Evolutionary conservation across 1,284 basidiomycete genomes (phyloP), one percentile per base, ranked within the genome.

Genomic region (Bjerkandera adusta): DNA sequence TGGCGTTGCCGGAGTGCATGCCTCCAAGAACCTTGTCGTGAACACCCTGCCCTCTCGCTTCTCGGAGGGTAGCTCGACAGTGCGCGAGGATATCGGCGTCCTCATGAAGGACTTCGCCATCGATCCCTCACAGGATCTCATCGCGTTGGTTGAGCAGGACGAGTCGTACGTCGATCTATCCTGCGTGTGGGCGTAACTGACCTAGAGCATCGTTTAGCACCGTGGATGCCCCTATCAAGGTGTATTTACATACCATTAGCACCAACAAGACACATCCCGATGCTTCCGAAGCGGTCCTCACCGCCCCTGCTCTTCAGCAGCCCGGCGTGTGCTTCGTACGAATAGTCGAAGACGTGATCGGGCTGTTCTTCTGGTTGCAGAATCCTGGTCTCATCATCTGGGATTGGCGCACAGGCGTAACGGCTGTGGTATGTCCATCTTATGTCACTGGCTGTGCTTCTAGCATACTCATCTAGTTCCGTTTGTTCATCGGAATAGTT

Each of bases 71-170:
- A 50, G 43, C 7, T 55, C 49, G 11, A 37, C 68, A 11, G 57
- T 66, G 1, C 54, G 63, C 16, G 60, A 70, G 1, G 69, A 77
- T 34, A 33, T 79, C 1, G 72, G 71, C 1, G 45, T 81, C 5
- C 47, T 61, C 10, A 67, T 71, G 32, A 65, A 75, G 33, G 81
- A 83, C 55, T 81, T 84, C 49, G 80, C 77, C 0, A 75, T 82
- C n/a, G 82, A 83, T 52, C 80, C 81, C 0, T 71, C 75, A 1
- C 81, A 82, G 56, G 78, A 83, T 54, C 55, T 84, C 37, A 64
- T 84, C 33, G 70, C 72, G 2, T 52, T 77, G 4, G 60, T 82
- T 7, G 70, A 72, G 49, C 62, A 58, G n/a, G 55, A 56, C 25
- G 57, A 60, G 6, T 37, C 50, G 53, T 42, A 40, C 36, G 34